phyloP scores from a whole-genome alignment of 1,284 basidiomycete species.

The Gomphus bonarii region DNA sequence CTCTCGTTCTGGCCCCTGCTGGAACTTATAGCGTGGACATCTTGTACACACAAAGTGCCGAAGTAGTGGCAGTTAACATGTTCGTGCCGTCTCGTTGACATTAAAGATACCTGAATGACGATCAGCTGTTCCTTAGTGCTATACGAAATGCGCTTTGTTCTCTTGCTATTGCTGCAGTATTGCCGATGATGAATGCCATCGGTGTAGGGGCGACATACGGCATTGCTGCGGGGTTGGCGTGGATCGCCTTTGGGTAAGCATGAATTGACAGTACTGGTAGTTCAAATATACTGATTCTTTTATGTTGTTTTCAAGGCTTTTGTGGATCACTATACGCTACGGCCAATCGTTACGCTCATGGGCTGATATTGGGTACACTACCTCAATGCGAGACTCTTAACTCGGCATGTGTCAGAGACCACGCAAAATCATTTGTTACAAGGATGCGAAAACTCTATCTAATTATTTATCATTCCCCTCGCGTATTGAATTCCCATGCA shows the following conservation, averaged over 20 bases:
- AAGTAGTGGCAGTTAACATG: constrained; percentile 37
- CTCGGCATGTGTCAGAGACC: not conserved
- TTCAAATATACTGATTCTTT: not conserved
- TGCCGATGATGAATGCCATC: constrained; percentile 42
- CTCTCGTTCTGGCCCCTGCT: constrained; percentile 36
- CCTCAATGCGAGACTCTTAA: not conserved
- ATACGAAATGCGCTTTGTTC: constrained; percentile 27
- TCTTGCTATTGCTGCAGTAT: constrained; percentile 28
- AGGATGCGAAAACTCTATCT: not conserved
- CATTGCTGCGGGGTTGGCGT: constrained; percentile 30
- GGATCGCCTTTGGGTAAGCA: constrained; percentile 37
- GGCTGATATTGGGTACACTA: constrained; percentile 10
- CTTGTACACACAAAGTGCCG: constrained; percentile 40
- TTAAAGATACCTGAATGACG: not conserved
- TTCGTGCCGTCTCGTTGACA: constrained; percentile 14
- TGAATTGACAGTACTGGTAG: not conserved
- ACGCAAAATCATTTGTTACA: not conserved
- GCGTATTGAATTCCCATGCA: not conserved
- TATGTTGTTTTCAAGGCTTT: constrained; percentile 19
- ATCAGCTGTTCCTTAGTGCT: constrained; percentile 14
- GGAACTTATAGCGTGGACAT: constrained; percentile 51
- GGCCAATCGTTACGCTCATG: constrained; percentile 23
- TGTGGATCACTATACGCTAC: constrained; percentile 27
- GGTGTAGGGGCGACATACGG: constrained; percentile 45
- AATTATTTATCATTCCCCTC: not conserved